Conservation (phyloP, 495 filamentous ascomycete species). For the Aspergillus panamensis region DNA sequence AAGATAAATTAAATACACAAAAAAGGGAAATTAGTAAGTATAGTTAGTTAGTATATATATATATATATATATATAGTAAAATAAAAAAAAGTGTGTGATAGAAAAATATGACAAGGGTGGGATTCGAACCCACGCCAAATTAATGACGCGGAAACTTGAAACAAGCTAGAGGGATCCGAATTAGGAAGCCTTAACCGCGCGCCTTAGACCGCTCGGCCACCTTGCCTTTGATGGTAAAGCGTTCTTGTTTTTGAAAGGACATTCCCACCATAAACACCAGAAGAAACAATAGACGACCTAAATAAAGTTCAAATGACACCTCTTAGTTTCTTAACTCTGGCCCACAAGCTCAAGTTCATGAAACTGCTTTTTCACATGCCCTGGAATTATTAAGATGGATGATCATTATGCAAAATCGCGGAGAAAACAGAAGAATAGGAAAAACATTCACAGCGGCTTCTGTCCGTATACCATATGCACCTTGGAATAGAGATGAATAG, state of each 20-base stretch:
- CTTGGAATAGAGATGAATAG: slow-evolving; percentile 44
- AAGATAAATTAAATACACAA: too few species aligned
- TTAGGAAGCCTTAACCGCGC: slow-evolving; percentile 1
- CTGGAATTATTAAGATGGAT: neutral
- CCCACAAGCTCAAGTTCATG: too few species aligned
- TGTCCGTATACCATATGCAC: slow-evolving; percentile 41
- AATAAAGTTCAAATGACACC: too few species aligned
- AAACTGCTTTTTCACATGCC: too few species aligned
- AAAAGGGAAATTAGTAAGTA: too few species aligned
- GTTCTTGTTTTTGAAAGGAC: too few species aligned
- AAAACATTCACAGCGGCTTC: slow-evolving; percentile 19
- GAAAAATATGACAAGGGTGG: slow-evolving; percentile 45
- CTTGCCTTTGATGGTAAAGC: neutral
- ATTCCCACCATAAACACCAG: too few species aligned
- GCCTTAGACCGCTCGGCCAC: slow-evolving; percentile 4
- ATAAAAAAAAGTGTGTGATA: too few species aligned
- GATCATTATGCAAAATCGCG: neutral
- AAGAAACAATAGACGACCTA: too few species aligned
- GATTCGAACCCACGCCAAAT: slow-evolving; percentile 54
- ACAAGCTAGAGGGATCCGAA: slow-evolving; percentile 5
- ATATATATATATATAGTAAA: too few species aligned
- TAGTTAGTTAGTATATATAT: too few species aligned
- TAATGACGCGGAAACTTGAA: slow-evolving; percentile 21
- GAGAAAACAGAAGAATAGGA: neutral
- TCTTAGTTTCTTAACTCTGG: too few species aligned